phyloP scores from a whole-genome alignment of 2,329 filamentous ascomycete species.

The Akanthomyces dipterigenus region DNA sequence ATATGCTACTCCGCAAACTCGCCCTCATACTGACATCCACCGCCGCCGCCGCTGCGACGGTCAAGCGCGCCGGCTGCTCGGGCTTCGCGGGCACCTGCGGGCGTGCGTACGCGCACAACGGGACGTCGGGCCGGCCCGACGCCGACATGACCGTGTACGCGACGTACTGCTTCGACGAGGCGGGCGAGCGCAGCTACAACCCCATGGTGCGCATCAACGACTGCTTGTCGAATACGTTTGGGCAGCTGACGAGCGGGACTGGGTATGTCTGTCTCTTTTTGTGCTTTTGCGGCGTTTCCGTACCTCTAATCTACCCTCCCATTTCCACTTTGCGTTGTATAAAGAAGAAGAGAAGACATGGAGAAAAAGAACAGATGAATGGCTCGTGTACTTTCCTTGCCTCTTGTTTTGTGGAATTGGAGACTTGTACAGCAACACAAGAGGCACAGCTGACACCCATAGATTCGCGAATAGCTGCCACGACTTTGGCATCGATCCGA shows the following conservation, averaged over 20 bases:
- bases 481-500: constrained; percentile 4
- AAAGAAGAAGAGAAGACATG: not conserved
- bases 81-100: constrained; percentile 2
- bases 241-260: not conserved
- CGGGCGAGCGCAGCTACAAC: constrained; percentile 4
- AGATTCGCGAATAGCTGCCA: constrained; percentile 4
- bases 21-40: no score
- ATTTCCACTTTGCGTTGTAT: no score
- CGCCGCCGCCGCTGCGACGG: not conserved
- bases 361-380: no score
- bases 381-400: no score
- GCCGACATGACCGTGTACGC: not conserved
- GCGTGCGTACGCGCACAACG: not conserved
- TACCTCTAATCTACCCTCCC: not conserved
- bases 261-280: not conserved
- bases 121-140: not conserved
- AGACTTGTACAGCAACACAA: not conserved
- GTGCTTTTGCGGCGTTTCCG: no score
- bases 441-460: not conserved
- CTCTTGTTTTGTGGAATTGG: no score
- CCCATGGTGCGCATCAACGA: not conserved
- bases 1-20: not conserved
- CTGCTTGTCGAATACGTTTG: not conserved
- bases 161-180: constrained; percentile 4
- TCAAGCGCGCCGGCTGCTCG: not conserved